Conservation (phyloP, 164 flowering plant species). For the Magnolia kwangsiensis region DNA sequence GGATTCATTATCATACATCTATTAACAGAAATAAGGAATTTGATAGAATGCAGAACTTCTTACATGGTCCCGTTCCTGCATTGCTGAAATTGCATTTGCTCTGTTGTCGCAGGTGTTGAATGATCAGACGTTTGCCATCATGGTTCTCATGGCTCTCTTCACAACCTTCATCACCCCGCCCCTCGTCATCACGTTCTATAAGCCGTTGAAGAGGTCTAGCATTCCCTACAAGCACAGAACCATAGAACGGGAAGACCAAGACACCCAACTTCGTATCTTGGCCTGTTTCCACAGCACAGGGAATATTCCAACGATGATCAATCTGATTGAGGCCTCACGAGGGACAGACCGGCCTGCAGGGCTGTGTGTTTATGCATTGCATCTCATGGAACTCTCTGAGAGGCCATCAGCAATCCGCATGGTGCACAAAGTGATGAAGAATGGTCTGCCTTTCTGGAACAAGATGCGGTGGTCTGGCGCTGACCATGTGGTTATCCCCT, state of each 20-base stretch:
- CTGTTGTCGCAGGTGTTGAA: constrained; percentile 50
- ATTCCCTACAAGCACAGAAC: constrained; percentile 28
- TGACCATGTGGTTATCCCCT: constrained; percentile 51
- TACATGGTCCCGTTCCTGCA: too few species aligned
- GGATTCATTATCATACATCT: too few species aligned
- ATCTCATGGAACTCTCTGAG: constrained; percentile 76
- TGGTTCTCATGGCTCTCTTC: constrained; percentile 77
- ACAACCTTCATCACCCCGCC: constrained; percentile 81
- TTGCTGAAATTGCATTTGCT: not conserved
- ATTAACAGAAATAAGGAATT: too few species aligned
- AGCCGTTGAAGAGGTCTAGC: constrained; percentile 20
- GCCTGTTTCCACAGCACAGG: constrained; percentile 51
- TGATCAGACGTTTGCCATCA: constrained; percentile 72
- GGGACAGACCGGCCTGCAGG: constrained; percentile 37
- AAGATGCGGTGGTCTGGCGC: constrained; percentile 26
- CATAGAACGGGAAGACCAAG: constrained; percentile 17
- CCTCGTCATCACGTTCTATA: constrained; percentile 49
- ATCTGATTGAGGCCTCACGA: constrained; percentile 62
- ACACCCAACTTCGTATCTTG: constrained; percentile 41
- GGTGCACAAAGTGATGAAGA: constrained; percentile 64
- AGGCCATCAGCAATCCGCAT: constrained; percentile 69
- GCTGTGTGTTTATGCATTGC: constrained; percentile 60
- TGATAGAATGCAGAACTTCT: not conserved
- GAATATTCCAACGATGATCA: constrained; percentile 50
- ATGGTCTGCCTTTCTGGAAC: constrained; percentile 74